Percentiles rank a stretch among this genome's conserved stretches.
These are phyloP conservation scores for Toxicodendron radicans DNA, from an alignment of 345 rosid genomes.

Conservation along the genomic window DNA sequence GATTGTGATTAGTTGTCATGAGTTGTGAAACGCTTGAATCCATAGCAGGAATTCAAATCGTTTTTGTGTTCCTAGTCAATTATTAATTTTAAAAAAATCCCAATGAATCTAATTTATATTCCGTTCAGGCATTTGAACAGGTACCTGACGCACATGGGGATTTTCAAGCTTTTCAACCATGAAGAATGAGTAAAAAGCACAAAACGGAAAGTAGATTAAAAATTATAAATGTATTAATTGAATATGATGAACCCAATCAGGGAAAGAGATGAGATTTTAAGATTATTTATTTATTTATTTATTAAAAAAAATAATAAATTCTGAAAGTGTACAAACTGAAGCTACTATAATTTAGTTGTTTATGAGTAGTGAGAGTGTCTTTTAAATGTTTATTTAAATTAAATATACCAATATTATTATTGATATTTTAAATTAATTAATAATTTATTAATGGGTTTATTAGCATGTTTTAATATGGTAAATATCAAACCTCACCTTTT, in stretches of 20 bases:
- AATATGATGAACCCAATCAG: not conserved
- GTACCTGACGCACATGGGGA: conserved; percentile 21
- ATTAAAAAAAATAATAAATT: too few species aligned
- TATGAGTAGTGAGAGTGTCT: too few species aligned
- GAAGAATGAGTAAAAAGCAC: not conserved
- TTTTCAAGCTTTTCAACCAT: not conserved
- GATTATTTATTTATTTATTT: too few species aligned
- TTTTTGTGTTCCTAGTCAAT: not conserved
- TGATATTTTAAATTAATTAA: too few species aligned
- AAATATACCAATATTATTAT: too few species aligned
- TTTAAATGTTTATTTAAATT: too few species aligned
- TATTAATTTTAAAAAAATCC: not conserved
- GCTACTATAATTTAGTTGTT: too few species aligned
- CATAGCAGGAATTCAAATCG: not conserved
- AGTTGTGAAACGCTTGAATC: conserved; percentile 17
- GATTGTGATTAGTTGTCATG: conserved; percentile 20
- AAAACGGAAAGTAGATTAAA: not conserved
- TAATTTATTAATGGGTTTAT: too few species aligned
- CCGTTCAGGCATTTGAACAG: conserved; percentile 22
- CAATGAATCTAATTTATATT: not conserved
- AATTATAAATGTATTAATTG: not conserved
- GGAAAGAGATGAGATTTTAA: not conserved
- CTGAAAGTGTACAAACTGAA: too few species aligned
- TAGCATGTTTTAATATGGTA: too few species aligned
- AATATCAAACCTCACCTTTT: too few species aligned